Evolutionary conservation across 139 green algal species (phyloP).

Genomic region (Yamagishiella unicocca): DNA sequence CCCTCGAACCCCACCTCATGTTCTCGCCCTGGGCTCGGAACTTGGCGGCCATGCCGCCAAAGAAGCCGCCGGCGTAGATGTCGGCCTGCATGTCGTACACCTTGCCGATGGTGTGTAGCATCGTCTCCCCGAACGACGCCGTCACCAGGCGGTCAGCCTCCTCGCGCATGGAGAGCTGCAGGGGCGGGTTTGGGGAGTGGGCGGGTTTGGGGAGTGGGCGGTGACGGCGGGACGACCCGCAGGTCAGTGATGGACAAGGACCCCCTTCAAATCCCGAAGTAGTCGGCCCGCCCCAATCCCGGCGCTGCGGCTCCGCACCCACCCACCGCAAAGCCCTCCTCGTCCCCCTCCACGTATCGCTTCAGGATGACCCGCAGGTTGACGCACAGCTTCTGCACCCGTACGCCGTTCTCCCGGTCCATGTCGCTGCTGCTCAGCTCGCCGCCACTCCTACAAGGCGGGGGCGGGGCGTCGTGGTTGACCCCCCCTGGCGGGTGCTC

Average conservation of each 20-base stretch:
- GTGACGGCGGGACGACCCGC: neutral
- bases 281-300: neutral
- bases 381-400: constrained; percentile 74
- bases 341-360: constrained; percentile 78
- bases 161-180: constrained; percentile 59
- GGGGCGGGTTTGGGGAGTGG: neutral
- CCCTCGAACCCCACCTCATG: constrained; percentile 69
- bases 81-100: constrained; percentile 88
- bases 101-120: constrained; percentile 87
- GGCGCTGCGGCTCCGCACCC: no score
- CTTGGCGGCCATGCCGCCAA: constrained; percentile 66
- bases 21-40: constrained; percentile 68
- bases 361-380: constrained; percentile 79
- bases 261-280: neutral
- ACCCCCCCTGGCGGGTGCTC: no score
- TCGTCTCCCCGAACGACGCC: constrained; percentile 85
- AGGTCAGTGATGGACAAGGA: neutral
- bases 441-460: constrained; percentile 35
- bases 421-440: constrained; percentile 60
- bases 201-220: neutral
- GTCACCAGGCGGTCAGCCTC: constrained; percentile 76
- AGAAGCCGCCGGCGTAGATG: constrained; percentile 75
- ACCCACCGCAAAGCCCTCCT: constrained; percentile 77
- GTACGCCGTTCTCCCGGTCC: constrained; percentile 57
- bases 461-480: constrained; percentile 13